Evolutionary conservation across 2,329 filamentous ascomycete genomes (phyloP).

Genomic region (Colletotrichum incanum): DNA sequence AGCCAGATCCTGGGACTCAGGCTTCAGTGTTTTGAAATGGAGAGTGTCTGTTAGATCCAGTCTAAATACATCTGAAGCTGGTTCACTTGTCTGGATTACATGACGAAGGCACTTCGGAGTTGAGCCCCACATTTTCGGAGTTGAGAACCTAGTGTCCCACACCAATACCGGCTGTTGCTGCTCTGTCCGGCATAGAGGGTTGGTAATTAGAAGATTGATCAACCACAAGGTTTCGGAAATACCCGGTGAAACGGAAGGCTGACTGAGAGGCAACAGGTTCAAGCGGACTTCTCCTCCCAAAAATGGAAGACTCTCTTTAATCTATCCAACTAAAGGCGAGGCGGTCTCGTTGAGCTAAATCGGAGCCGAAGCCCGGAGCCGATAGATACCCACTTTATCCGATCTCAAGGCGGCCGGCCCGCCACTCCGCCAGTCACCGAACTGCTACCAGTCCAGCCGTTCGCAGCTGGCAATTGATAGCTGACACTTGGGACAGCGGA

Average conservation of each 20-base stretch:
- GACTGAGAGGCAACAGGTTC: too few species aligned
- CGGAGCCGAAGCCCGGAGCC: constrained; percentile 4
- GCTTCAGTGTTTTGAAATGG: too few species aligned
- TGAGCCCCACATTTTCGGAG: constrained; percentile 36
- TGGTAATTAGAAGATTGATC: neutral
- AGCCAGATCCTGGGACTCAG: too few species aligned
- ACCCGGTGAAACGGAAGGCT: neutral
- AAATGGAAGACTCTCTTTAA: neutral
- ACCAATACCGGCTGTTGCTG: neutral
- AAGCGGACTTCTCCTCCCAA: neutral
- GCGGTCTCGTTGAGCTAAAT: neutral
- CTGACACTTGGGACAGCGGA: neutral
- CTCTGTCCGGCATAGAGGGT: too few species aligned
- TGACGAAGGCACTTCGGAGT: constrained; percentile 18
- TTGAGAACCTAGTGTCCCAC: neutral
- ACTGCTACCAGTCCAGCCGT: fast-evolving
- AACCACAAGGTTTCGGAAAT: too few species aligned
- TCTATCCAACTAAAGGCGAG: neutral
- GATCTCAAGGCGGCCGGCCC: neutral
- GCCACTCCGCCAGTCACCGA: fast-evolving
- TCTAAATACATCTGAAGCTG: neutral
- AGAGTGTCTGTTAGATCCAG: too few species aligned
- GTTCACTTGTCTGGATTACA: neutral
- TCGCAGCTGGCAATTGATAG: fast-evolving
- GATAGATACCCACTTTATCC: neutral